Percentiles rank a stretch among this genome's conserved stretches.
Conservation (phyloP, 768 basidiomycete genomes). For the Paxillus rubicundulus region DNA sequence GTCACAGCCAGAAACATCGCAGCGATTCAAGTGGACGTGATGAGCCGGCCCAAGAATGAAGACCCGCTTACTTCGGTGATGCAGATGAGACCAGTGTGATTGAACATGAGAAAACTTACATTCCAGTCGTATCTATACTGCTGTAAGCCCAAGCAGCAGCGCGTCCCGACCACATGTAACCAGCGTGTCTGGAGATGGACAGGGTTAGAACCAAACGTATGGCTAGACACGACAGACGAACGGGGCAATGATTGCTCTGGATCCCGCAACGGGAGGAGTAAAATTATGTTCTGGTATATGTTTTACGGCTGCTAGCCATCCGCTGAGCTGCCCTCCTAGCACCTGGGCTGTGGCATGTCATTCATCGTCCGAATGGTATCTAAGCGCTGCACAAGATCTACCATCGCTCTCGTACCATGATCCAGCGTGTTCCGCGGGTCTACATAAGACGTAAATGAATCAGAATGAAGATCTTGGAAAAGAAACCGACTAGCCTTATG, state of each 20-base stretch:
- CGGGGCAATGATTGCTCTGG: slow-evolving; percentile 95
- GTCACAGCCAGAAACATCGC: slow-evolving; percentile 78
- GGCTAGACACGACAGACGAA: slow-evolving; percentile 40
- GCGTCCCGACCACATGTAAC: slow-evolving; percentile 91
- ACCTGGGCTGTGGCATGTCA: slow-evolving; percentile 43
- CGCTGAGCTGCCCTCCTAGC: slow-evolving; percentile 59
- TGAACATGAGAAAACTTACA: slow-evolving; percentile 52
- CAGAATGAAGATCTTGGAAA: neutral
- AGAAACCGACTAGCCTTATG: slow-evolving; percentile 25
- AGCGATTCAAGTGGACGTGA: slow-evolving; percentile 82
- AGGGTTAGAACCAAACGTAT: slow-evolving; percentile 6
- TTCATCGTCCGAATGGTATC: slow-evolving; percentile 12
- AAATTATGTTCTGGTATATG: slow-evolving; percentile 45
- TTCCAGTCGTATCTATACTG: slow-evolving; percentile 73
- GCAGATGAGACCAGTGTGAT: slow-evolving; percentile 5
- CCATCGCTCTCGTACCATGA: slow-evolving; percentile 85
- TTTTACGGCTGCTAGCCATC: slow-evolving; percentile 62
- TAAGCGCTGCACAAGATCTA: slow-evolving; percentile 29
- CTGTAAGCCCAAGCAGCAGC: slow-evolving; percentile 97
- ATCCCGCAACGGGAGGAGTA: slow-evolving; percentile 63
- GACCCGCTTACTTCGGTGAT: slow-evolving; percentile 68
- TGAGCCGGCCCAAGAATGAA: slow-evolving; percentile 97
- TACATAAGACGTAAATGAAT: slow-evolving; percentile 13
- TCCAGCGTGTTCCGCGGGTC: slow-evolving; percentile 80
- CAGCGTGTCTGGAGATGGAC: slow-evolving; percentile 72